Evolutionary conservation across 495 filamentous ascomycete genomes (phyloP).

Genomic region (Penicillium herquei): DNA sequence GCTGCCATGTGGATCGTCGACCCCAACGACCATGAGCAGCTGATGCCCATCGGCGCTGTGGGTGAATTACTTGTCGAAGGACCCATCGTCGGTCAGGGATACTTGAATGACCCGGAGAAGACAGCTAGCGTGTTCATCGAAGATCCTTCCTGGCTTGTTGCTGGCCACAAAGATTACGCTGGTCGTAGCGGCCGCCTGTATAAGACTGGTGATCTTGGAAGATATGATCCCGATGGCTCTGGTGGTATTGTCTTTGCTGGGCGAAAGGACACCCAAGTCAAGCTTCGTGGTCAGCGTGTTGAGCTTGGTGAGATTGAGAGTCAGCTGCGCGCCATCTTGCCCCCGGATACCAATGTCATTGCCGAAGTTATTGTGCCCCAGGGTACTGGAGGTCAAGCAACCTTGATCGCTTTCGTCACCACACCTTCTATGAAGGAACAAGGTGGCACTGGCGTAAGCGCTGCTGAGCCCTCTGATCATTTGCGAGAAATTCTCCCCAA

Average conservation of each 20-base stretch:
- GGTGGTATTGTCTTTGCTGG: constrained; percentile 55
- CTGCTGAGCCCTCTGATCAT: constrained; percentile 18
- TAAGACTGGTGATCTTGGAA: constrained; percentile 53
- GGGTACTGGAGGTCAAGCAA: constrained; percentile 28
- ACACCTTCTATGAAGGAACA: constrained; percentile 22
- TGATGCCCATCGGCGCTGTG: constrained; percentile 49
- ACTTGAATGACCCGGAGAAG: constrained; percentile 47
- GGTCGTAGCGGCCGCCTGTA: constrained; percentile 44
- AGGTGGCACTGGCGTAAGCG: constrained; percentile 16
- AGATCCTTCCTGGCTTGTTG: constrained; percentile 46
- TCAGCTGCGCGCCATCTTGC: constrained; percentile 32
- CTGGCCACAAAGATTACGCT: constrained; percentile 31
- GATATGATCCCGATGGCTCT: constrained; percentile 52
- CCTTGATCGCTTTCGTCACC: constrained; percentile 40
- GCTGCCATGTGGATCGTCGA: constrained; percentile 49
- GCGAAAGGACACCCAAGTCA: constrained; percentile 62
- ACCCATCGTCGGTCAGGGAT: constrained; percentile 50
- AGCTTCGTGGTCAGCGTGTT: constrained; percentile 60
- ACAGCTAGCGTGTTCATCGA: constrained; percentile 48
- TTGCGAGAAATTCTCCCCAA: constrained; percentile 20
- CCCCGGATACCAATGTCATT: constrained; percentile 31
- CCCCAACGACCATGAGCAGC: constrained; percentile 40
- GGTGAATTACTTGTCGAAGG: constrained; percentile 58
- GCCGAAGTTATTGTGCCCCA: constrained; percentile 40
- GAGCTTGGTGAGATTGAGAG: constrained; percentile 57